Percentiles rank a stretch among this genome's conserved stretches.
phyloP scores from a whole-genome alignment of 1,284 basidiomycete genomes.

The Takashimella tepidaria region DNA sequence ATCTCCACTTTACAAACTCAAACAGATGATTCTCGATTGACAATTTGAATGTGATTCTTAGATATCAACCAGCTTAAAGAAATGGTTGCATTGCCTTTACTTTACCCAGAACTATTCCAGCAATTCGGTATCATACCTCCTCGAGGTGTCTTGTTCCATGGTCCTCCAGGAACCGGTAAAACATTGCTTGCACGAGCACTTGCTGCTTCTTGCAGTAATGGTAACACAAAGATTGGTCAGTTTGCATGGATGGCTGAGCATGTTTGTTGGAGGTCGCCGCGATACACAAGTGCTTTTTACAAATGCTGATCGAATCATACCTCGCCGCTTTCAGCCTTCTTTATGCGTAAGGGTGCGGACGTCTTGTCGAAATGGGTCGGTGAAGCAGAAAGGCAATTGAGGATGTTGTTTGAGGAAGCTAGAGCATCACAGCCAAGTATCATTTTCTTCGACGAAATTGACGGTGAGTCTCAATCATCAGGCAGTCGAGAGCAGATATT shows the following conservation, averaged over 20 bases:
- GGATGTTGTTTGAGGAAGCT: slow-evolving; percentile 95
- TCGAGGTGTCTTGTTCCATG: slow-evolving; percentile 94
- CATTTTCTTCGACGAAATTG: slow-evolving; percentile 99
- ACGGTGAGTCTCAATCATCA: slow-evolving; percentile 60
- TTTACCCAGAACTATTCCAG: slow-evolving; percentile 98
- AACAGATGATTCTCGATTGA: too few relatives aligned
- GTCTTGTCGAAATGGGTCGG: slow-evolving; percentile 99
- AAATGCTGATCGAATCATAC: too few relatives aligned
- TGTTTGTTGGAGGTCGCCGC: too few relatives aligned
- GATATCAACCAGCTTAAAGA: slow-evolving; percentile 97
- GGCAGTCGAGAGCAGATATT: not conserved
- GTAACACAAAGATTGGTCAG: slow-evolving; percentile 84
- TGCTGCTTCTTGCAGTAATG: slow-evolving; percentile 84
- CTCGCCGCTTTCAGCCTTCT: slow-evolving; percentile 72
- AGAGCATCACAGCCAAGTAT: slow-evolving; percentile 88
- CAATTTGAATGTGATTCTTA: slow-evolving; percentile 31
- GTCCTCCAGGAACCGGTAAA: slow-evolving; percentile 85
- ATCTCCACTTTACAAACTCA: not conserved
- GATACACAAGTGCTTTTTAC: too few relatives aligned
- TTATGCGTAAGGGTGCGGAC: slow-evolving; percentile 99
- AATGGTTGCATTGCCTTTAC: slow-evolving; percentile 91
- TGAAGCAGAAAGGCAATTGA: slow-evolving; percentile 93
- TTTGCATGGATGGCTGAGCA: slow-evolving; percentile 19
- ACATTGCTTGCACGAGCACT: slow-evolving; percentile 89
- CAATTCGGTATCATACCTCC: slow-evolving; percentile 92